Conservation (phyloP, 805 yeast genomes). For the Cyberlindnera euphorbiae region DNA sequence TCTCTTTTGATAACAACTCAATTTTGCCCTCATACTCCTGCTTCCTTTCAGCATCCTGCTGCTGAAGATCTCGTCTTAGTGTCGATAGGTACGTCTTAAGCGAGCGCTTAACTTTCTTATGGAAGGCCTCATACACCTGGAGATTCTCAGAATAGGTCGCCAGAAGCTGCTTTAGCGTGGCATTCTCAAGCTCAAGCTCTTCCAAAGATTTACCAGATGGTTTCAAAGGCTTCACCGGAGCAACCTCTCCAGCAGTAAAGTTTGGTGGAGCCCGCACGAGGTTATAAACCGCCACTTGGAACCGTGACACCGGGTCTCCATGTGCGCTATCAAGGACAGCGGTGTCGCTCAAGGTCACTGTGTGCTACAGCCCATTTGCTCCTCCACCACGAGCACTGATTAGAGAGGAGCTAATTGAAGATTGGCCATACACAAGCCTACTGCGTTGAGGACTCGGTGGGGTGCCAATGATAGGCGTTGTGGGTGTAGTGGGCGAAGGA, state of each 20-base stretch:
- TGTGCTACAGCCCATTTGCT: neutral
- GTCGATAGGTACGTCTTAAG: conserved; percentile 27
- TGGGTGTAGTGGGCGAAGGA: neutral
- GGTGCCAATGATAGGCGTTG: neutral
- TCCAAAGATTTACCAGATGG: conserved; percentile 26
- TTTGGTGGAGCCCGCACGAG: conserved; percentile 19
- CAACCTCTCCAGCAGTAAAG: neutral
- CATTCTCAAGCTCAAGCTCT: conserved; percentile 28
- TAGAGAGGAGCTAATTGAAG: conserved; percentile 3
- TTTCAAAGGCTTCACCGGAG: conserved; percentile 4
- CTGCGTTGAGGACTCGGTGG: neutral
- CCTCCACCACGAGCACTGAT: conserved; percentile 1
- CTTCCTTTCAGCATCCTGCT: conserved; percentile 32
- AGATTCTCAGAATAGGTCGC: conserved; percentile 19
- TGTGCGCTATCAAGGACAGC: conserved; percentile 3
- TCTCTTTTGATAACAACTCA: conserved; percentile 35
- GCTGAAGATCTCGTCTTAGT: conserved; percentile 33
- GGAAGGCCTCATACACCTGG: conserved; percentile 21
- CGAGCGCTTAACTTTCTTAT: conserved; percentile 23
- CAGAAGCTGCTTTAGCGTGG: conserved; percentile 21
- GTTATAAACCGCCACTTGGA: conserved; percentile 20
- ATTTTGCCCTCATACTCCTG: conserved; percentile 33
- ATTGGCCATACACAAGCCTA: conserved; percentile 1
- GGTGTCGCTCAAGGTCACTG: conserved; percentile 8
- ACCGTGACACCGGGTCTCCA: conserved; percentile 21